Percentiles rank a stretch among this genome's conserved stretches.
These are phyloP conservation scores for Chrysosporium queenslandicum DNA, from an alignment of 2,329 filamentous ascomycete species.

Conservation along the genomic window DNA sequence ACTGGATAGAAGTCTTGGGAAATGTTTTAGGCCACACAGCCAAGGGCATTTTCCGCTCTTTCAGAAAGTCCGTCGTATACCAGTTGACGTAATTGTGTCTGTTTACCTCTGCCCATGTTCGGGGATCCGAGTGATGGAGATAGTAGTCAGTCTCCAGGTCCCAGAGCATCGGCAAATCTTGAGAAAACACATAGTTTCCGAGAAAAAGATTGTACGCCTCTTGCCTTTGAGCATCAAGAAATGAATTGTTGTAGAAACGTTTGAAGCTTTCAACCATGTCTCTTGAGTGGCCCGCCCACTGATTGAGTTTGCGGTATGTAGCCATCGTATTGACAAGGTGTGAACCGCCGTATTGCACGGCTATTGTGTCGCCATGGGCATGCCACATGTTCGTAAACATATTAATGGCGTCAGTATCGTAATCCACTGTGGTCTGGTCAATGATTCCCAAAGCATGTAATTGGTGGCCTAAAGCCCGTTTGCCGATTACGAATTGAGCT, in stretches of 20 bases:
- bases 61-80: constrained; percentile 67
- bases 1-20: constrained; percentile 35
- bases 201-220: constrained; percentile 97
- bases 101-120: constrained; percentile 55
- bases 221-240: constrained; percentile 92
- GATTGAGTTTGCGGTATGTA: constrained; percentile 96
- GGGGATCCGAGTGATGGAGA: constrained; percentile 79
- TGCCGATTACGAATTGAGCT: constrained; percentile 94
- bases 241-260: constrained; percentile 97
- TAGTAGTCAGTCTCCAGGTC: constrained; percentile 93
- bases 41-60: constrained; percentile 51
- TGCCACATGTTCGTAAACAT: constrained; percentile 98
- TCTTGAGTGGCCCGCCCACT: constrained; percentile 93
- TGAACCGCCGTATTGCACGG: constrained; percentile 92
- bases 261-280: constrained; percentile 99
- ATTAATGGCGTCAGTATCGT: constrained; percentile 92
- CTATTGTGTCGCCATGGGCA: constrained; percentile 94
- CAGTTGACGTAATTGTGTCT: constrained; percentile 73
- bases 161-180: constrained; percentile 92
- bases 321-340: constrained; percentile 99
- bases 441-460: constrained; percentile 85
- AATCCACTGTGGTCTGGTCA: constrained; percentile 66
- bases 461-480: constrained; percentile 83
- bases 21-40: constrained; percentile 17
- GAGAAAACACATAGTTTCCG: constrained; percentile 82